Conservation (phyloP, 768 basidiomycete genomes). For the Vishniacozyma victoriae region DNA sequence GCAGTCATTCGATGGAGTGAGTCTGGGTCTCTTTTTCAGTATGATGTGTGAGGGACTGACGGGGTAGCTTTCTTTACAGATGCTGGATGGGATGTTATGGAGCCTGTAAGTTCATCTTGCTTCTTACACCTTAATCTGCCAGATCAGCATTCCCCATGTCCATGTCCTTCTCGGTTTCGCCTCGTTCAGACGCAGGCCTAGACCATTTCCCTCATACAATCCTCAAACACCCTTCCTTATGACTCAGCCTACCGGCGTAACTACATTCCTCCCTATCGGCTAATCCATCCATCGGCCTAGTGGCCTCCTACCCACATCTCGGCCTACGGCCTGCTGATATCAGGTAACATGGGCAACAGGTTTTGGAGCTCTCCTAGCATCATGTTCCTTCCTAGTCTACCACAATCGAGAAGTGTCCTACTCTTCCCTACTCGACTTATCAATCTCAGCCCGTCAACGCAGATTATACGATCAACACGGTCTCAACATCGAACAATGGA, state of each 20-base stretch:
- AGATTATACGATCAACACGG: constrained; percentile 57
- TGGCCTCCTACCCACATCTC: neutral
- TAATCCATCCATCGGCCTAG: too few relatives aligned
- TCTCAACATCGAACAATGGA: constrained; percentile 60
- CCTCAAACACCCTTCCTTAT: too few relatives aligned
- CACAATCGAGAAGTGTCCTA: constrained; percentile 55
- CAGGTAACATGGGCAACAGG: constrained; percentile 32
- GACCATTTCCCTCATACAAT: too few relatives aligned
- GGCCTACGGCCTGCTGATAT: neutral
- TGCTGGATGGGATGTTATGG: constrained; percentile 57
- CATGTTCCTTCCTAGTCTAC: constrained; percentile 34
- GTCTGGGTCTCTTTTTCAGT: constrained; percentile 24
- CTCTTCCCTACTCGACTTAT: constrained; percentile 58
- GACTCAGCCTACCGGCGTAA: too few relatives aligned
- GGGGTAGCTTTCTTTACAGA: constrained; percentile 34
- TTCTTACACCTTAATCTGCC: too few relatives aligned
- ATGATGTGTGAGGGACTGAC: constrained; percentile 1
- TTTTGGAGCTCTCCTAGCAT: constrained; percentile 26
- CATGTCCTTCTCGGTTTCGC: too few relatives aligned
- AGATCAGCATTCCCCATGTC: too few relatives aligned
- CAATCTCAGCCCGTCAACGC: constrained; percentile 57
- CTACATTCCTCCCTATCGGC: too few relatives aligned
- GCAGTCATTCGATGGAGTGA: constrained; percentile 60
- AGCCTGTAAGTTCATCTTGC: constrained; percentile 54
- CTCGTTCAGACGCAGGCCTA: too few relatives aligned